phyloP scores from a whole-genome alignment of 495 filamentous ascomycete genomes.

The Xylaria scruposa region DNA sequence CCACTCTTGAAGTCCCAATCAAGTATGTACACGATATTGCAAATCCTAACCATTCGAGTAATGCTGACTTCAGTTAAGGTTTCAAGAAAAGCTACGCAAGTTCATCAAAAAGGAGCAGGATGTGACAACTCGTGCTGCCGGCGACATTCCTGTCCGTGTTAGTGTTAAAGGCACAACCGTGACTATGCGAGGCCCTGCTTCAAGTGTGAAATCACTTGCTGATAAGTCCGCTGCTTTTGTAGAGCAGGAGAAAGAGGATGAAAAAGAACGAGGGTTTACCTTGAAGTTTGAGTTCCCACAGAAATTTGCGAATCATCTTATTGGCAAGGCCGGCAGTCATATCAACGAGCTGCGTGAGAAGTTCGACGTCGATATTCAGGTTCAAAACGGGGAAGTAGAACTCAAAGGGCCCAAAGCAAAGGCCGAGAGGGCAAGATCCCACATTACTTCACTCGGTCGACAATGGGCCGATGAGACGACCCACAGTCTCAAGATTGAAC shows the following conservation, averaged over 20 bases:
- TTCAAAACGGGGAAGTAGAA: constrained; percentile 73
- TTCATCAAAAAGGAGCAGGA: constrained; percentile 81
- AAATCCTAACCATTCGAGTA: neutral
- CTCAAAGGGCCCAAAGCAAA: constrained; percentile 67
- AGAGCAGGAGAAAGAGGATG: constrained; percentile 82
- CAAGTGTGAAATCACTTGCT: constrained; percentile 70
- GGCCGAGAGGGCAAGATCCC: constrained; percentile 79
- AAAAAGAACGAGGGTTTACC: constrained; percentile 85
- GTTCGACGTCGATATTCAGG: constrained; percentile 96
- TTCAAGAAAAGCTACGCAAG: constrained; percentile 76
- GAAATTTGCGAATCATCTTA: constrained; percentile 90
- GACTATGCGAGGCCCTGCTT: constrained; percentile 76
- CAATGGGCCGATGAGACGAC: constrained; percentile 88
- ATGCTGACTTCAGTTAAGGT: constrained; percentile 36
- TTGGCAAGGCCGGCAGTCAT: constrained; percentile 90
- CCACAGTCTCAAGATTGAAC: constrained; percentile 83
- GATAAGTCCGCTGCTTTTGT: constrained; percentile 77
- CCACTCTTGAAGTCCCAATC: constrained; percentile 69
- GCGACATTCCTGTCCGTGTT: constrained; percentile 76
- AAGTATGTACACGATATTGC: constrained; percentile 58
- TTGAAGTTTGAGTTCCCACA: constrained; percentile 90
- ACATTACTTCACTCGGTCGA: constrained; percentile 76
- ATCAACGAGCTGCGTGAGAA: constrained; percentile 95
- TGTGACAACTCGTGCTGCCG: constrained; percentile 57
- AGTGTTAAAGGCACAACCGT: constrained; percentile 62